phyloP scores from a whole-genome alignment of 148 eudicot species.

The Cornus controversa region DNA sequence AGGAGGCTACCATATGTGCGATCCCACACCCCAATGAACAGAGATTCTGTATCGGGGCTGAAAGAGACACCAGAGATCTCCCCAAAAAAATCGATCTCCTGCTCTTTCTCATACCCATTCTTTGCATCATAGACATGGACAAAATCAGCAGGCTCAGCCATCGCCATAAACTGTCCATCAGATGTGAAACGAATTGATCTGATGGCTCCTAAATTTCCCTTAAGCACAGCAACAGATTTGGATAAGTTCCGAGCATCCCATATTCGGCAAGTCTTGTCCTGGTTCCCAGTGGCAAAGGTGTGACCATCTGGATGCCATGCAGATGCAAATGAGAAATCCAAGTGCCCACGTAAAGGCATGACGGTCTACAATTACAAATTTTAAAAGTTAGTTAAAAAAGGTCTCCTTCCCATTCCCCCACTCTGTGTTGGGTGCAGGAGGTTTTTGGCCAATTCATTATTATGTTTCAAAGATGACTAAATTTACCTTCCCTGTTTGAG shows the following conservation, averaged over 20 bases:
- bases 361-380: no score
- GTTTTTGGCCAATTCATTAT: no score
- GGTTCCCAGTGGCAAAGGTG: conserved; percentile 36
- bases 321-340: conserved; percentile 37
- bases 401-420: no score
- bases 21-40: conserved; percentile 34
- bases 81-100: conserved; percentile 38
- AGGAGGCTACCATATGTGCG: conserved; percentile 22
- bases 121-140: conserved; percentile 31
- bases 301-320: conserved; percentile 38
- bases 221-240: conserved; percentile 21
- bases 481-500: no score
- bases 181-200: conserved; percentile 32
- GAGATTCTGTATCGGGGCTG: conserved; percentile 35
- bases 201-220: conserved; percentile 35
- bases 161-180: conserved; percentile 33
- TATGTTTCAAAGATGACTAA: no score
- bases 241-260: conserved; percentile 32
- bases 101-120: conserved; percentile 23
- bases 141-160: conserved; percentile 38
- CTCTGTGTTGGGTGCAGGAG: no score
- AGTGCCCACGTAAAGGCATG: conserved; percentile 18
- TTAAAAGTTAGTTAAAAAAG: no score
- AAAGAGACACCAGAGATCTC: conserved; percentile 33
- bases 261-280: conserved; percentile 34